Evolutionary conservation across 1,284 basidiomycete genomes (phyloP).

Genomic region (Wolfiporia cocos): DNA sequence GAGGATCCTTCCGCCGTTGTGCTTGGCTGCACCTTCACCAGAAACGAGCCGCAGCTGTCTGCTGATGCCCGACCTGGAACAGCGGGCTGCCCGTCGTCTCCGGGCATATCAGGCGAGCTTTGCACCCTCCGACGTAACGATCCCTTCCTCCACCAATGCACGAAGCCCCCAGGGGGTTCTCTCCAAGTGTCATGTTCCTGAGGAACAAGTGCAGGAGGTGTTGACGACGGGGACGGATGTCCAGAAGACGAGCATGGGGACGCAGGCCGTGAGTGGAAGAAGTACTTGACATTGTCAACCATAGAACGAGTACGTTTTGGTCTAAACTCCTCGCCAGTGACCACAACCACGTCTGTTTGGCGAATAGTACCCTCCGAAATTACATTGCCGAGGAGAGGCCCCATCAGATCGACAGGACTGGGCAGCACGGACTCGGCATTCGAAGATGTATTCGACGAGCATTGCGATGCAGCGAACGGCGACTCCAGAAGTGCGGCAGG

Average conservation of each 20-base stretch:
- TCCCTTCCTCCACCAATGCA: conserved; percentile 39
- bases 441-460: conserved; percentile 37
- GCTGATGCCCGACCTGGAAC: conserved; percentile 10
- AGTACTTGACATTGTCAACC: conserved; percentile 42
- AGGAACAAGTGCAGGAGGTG: conserved; percentile 5
- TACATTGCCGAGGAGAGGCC: conserved; percentile 18
- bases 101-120: conserved; percentile 40
- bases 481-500: conserved; percentile 27
- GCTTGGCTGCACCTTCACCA: conserved; percentile 1
- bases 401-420: conserved; percentile 29
- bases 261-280: conserved; percentile 30
- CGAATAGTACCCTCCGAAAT: conserved; percentile 19
- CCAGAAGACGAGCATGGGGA: conserved; percentile 17
- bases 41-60: conserved; percentile 8
- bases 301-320: conserved; percentile 44
- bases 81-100: conserved; percentile 14
- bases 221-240: conserved; percentile 13
- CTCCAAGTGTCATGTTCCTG: conserved; percentile 22
- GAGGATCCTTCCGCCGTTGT: neutral
- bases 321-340: conserved; percentile 18
- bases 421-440: conserved; percentile 28
- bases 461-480: conserved; percentile 42
- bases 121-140: conserved; percentile 41
- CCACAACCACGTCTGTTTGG: conserved; percentile 23
- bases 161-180: conserved; percentile 31